Conservation (phyloP, 441 rosid genomes). For the Gossypium aridum region DNA sequence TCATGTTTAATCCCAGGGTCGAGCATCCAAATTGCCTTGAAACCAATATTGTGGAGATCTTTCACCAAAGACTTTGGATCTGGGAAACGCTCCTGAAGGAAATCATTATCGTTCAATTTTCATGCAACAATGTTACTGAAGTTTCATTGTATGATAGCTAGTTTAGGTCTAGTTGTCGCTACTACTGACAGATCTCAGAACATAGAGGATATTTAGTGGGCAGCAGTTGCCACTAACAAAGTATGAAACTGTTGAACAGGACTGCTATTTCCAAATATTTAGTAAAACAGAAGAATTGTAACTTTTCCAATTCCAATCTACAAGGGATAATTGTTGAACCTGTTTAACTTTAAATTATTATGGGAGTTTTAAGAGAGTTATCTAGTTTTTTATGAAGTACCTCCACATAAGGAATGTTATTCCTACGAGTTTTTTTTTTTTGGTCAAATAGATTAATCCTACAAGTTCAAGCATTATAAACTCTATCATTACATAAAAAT, state of each 20-base stretch:
- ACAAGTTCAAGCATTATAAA: not conserved
- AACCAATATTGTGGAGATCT: conserved; percentile 57
- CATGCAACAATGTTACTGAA: not conserved
- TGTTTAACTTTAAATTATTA: not conserved
- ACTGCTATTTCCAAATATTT: not conserved
- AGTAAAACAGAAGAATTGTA: not conserved
- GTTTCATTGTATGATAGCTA: not conserved
- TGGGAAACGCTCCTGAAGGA: conserved; percentile 55
- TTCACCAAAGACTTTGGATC: conserved; percentile 60
- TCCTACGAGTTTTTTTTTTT: no score
- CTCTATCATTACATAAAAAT: not conserved
- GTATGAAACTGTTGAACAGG: not conserved
- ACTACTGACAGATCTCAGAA: not conserved
- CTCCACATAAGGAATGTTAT: not conserved
- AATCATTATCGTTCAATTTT: conserved; percentile 6
- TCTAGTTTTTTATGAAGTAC: not conserved
- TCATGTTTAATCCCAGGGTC: conserved; percentile 91
- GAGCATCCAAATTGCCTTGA: conserved; percentile 97
- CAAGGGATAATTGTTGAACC: not conserved
- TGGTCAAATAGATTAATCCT: not conserved
- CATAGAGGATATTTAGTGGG: not conserved
- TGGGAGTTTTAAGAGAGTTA: not conserved
- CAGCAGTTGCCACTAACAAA: not conserved
- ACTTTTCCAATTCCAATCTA: not conserved
- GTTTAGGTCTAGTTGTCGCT: not conserved